These are phyloP conservation scores for Penicillium samsonianum DNA, from an alignment of 495 filamentous ascomycete genomes.

Conservation along the genomic window DNA sequence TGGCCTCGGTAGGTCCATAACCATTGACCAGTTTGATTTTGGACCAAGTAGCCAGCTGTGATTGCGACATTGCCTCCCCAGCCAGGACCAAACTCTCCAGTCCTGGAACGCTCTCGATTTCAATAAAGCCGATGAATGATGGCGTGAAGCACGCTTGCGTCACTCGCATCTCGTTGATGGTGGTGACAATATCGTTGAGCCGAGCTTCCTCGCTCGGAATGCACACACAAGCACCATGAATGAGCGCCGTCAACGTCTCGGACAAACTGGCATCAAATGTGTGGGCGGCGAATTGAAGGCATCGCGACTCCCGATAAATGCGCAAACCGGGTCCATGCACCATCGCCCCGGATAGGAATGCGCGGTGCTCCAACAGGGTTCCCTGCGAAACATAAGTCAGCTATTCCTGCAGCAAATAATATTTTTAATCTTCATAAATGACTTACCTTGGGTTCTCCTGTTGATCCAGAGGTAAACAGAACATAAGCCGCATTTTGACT, in stretches of 20 bases:
- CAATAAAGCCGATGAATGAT: slow-evolving; percentile 51
- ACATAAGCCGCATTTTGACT: slow-evolving; percentile 45
- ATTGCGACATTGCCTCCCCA: slow-evolving; percentile 58
- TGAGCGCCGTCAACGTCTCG: slow-evolving; percentile 45
- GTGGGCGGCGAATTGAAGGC: slow-evolving; percentile 55
- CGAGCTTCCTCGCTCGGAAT: slow-evolving; percentile 54
- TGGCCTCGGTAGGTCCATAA: slow-evolving; percentile 58
- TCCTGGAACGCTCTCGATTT: slow-evolving; percentile 46
- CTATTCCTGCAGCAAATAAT: neutral
- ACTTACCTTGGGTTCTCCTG: slow-evolving; percentile 53
- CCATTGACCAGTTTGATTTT: slow-evolving; percentile 56
- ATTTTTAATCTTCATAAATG: neutral
- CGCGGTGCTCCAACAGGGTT: slow-evolving; percentile 50
- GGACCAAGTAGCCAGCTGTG: slow-evolving; percentile 55
- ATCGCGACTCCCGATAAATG: slow-evolving; percentile 33
- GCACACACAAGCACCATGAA: slow-evolving; percentile 48
- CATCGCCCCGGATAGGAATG: slow-evolving; percentile 43
- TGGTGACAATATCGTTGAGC: slow-evolving; percentile 47
- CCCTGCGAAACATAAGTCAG: slow-evolving; percentile 29
- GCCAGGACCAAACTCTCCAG: slow-evolving; percentile 49
- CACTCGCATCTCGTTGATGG: slow-evolving; percentile 49
- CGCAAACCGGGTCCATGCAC: slow-evolving; percentile 45
- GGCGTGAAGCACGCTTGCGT: slow-evolving; percentile 53
- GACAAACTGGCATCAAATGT: slow-evolving; percentile 53
- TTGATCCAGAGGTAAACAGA: slow-evolving; percentile 53